Evolutionary conservation across 768 basidiomycete genomes (phyloP).

Genomic region (Psilocybe tampanensis): DNA sequence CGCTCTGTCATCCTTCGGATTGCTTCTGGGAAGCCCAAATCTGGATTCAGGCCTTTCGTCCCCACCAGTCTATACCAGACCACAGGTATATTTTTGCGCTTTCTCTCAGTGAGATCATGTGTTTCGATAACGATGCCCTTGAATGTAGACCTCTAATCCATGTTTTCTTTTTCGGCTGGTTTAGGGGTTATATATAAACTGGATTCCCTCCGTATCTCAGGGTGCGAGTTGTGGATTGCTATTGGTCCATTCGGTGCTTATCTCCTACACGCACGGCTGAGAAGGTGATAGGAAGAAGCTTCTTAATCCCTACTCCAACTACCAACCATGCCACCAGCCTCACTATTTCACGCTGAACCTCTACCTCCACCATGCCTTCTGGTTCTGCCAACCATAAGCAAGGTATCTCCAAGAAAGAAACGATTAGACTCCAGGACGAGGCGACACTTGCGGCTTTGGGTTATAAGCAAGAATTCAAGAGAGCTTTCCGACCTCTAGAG

Average conservation of each 20-base stretch:
- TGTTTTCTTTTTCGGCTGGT: neutral
- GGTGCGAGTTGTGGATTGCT: neutral
- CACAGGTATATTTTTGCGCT: too few species aligned
- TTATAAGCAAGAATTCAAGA: conserved; percentile 55
- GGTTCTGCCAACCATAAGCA: conserved; percentile 5
- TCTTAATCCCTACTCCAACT: neutral
- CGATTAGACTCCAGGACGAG: conserved; percentile 32
- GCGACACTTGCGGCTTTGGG: conserved; percentile 41
- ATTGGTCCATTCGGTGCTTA: neutral
- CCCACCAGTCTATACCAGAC: too few species aligned
- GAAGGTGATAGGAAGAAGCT: neutral
- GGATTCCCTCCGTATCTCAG: neutral
- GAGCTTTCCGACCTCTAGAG: conserved; percentile 54
- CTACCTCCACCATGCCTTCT: conserved; percentile 4
- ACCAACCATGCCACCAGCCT: neutral
- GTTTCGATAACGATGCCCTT: too few species aligned
- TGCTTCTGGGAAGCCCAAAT: too few species aligned
- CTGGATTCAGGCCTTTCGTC: too few species aligned
- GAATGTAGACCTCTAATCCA: neutral
- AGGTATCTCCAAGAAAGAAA: conserved; percentile 14
- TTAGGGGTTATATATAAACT: neutral
- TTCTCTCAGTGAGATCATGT: too few species aligned
- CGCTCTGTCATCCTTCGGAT: too few species aligned
- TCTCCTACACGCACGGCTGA: neutral
- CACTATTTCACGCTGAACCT: neutral